phyloP scores from a whole-genome alignment of 2,329 filamentous ascomycete species.

The Scedosporium boydii region DNA sequence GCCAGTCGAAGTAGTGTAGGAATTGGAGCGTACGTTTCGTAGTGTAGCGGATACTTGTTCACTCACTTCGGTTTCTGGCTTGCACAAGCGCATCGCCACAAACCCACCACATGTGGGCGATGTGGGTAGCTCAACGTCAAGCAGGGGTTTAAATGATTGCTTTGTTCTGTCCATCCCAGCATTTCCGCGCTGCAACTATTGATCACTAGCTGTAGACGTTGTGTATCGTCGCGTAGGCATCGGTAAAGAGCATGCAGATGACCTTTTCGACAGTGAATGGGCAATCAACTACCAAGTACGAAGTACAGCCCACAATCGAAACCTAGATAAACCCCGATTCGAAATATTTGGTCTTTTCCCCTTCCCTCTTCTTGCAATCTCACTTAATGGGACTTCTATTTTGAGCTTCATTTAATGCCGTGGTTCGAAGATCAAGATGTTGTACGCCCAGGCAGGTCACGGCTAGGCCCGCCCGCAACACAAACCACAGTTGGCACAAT shows the following conservation, averaged over 20 bases:
- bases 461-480: not conserved
- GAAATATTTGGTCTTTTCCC: not conserved
- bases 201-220: not conserved
- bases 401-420: not conserved
- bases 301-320: not conserved
- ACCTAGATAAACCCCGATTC: not conserved
- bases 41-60: no score
- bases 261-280: not conserved
- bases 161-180: no score
- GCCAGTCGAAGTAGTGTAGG: no score
- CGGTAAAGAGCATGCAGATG: not conserved
- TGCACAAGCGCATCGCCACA: not conserved
- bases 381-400: not conserved
- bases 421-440: not conserved
- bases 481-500: not conserved
- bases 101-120: not conserved
- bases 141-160: not conserved
- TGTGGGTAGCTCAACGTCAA: not conserved
- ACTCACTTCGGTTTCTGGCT: no score
- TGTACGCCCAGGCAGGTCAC: not conserved
- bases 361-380: not conserved
- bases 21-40: no score
- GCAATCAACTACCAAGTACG: not conserved
- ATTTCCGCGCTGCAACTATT: no score
- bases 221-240: not conserved